Evolutionary conservation across 1,284 basidiomycete species (phyloP).

Genomic region (Omphalotus olearius): DNA sequence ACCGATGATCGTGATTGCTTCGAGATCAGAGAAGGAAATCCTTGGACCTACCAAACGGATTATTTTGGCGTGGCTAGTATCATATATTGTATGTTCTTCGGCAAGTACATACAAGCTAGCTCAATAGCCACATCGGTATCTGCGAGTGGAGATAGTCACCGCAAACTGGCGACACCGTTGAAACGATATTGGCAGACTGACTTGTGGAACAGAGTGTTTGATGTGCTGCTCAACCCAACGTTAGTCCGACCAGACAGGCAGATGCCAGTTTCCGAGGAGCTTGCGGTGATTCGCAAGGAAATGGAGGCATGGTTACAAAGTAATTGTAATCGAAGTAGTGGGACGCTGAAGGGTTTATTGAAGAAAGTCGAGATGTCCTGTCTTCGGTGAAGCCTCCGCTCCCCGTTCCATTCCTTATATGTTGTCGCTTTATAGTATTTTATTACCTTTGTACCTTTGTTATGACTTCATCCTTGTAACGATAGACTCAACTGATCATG

Average conservation of each 20-base stretch:
- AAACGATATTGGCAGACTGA: slow-evolving; percentile 96
- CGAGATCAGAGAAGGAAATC: slow-evolving; percentile 78
- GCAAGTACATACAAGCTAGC: slow-evolving; percentile 84
- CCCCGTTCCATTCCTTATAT: not conserved
- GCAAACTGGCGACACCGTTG: slow-evolving; percentile 74
- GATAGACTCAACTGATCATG: too few species aligned
- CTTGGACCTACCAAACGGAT: slow-evolving; percentile 95
- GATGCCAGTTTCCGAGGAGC: slow-evolving; percentile 69
- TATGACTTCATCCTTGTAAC: not conserved
- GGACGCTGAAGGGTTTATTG: slow-evolving; percentile 79
- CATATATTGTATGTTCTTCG: slow-evolving; percentile 93
- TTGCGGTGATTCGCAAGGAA: slow-evolving; percentile 62
- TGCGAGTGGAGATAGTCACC: slow-evolving; percentile 23
- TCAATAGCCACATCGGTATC: slow-evolving; percentile 31
- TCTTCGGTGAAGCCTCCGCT: slow-evolving; percentile 17
- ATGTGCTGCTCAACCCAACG: slow-evolving; percentile 81
- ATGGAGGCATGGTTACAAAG: slow-evolving; percentile 87
- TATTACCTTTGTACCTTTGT: not conserved
- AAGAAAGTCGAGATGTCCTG: slow-evolving; percentile 71
- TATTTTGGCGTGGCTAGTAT: slow-evolving; percentile 94
- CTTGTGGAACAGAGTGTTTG: slow-evolving; percentile 84
- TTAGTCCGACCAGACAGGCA: slow-evolving; percentile 46
- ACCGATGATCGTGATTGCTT: slow-evolving; percentile 86
- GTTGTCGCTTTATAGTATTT: not conserved
- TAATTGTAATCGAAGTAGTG: slow-evolving; percentile 83